A percentile compares a stretch with the other conserved stretches of the same genome.
These are phyloP conservation scores for Jimgerdemannia flammicorona DNA, from an alignment of 192 early-diverging fungal species.

Conservation along the genomic window DNA sequence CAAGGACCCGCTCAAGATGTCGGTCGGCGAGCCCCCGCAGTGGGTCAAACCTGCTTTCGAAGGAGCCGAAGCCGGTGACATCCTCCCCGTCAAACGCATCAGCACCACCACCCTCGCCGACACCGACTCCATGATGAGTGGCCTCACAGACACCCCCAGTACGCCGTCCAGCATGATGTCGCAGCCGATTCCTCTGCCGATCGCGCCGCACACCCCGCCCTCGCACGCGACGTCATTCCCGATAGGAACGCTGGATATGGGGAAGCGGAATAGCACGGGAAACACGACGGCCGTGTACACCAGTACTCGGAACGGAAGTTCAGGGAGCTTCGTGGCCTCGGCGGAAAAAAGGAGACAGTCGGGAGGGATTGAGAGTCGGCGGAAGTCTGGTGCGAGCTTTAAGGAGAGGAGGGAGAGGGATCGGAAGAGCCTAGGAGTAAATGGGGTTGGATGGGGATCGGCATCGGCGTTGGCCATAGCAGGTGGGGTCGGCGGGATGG, in stretches of 20 bases:
- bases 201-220: no score
- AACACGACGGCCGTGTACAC: neutral
- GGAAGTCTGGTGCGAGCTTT: neutral
- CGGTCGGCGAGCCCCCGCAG: constrained; percentile 61
- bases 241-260: neutral
- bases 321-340: neutral
- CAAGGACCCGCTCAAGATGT: constrained; percentile 54
- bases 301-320: neutral
- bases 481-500: neutral
- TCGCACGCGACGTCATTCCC: neutral
- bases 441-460: neutral
- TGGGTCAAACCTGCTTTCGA: constrained; percentile 56
- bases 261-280: neutral
- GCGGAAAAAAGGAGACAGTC: neutral
- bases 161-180: neutral
- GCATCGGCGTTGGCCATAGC: neutral
- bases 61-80: constrained; percentile 12
- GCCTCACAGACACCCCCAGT: neutral
- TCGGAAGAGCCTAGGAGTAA: neutral
- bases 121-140: neutral
- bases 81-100: neutral
- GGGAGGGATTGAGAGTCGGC: neutral
- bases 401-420: neutral
- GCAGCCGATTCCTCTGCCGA: neutral
- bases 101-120: neutral